A percentile compares a stretch with the other conserved stretches of the same genome.
phyloP scores from a whole-genome alignment of 1,284 basidiomycete species.

The Termitomyces sp. region DNA sequence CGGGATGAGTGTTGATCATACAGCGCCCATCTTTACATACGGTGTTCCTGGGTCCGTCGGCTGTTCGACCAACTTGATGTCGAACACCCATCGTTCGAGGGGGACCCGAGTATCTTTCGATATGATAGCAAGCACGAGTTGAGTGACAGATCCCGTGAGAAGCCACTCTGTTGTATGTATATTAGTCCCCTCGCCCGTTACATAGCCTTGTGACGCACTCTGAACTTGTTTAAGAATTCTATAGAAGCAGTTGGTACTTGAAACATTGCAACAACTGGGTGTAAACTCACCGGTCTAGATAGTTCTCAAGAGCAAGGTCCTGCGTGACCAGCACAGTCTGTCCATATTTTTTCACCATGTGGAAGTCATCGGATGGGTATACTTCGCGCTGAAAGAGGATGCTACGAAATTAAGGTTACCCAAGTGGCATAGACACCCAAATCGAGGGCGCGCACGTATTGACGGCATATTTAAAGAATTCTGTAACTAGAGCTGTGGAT shows the following conservation, averaged over 20 bases:
- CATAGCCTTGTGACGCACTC: conserved; percentile 46
- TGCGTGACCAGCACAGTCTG: conserved; percentile 93
- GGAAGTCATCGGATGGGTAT: conserved; percentile 98
- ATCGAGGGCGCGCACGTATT: conserved; percentile 68
- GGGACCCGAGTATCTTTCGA: conserved; percentile 90
- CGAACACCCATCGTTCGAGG: conserved; percentile 97
- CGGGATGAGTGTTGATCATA: not conserved
- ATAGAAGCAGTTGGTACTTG: not conserved
- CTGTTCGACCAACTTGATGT: conserved; percentile 77
- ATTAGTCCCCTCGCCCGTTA: conserved; percentile 9
- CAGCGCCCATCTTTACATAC: conserved; percentile 29
- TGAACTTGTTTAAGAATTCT: conserved; percentile 90
- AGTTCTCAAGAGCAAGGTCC: conserved; percentile 88
- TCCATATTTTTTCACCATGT: conserved; percentile 98
- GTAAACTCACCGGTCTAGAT: conserved; percentile 69
- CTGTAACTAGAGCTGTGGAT: conserved; percentile 91
- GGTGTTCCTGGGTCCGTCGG: conserved; percentile 42
- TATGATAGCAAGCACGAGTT: conserved; percentile 94
- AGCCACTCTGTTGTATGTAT: conserved; percentile 71
- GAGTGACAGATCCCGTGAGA: conserved; percentile 82
- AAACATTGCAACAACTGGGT: conserved; percentile 12
- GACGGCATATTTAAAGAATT: conserved; percentile 98
- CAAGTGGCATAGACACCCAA: conserved; percentile 1
- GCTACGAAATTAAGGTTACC: conserved; percentile 35
- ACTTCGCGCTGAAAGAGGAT: conserved; percentile 97